These are phyloP conservation scores for Cucurbita pepo DNA, from an alignment of 306 rosid genomes.

Conservation along the genomic window DNA sequence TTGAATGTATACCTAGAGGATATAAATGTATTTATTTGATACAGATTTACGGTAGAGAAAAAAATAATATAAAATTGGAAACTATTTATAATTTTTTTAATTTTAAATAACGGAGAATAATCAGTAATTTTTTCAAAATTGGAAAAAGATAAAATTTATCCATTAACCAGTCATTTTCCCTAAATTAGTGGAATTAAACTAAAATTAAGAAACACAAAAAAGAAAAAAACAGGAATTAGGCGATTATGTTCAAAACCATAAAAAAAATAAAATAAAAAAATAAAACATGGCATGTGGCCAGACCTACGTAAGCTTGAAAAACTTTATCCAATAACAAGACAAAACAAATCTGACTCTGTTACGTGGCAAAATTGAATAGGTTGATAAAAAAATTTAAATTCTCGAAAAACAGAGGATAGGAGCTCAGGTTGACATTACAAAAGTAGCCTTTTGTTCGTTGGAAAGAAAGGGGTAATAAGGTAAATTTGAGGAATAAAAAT, in stretches of 20 bases:
- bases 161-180: not conserved
- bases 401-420: not conserved
- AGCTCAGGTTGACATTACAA: not conserved
- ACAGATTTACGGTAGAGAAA: not conserved
- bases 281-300: not conserved
- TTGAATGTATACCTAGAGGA: no score
- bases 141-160: not conserved
- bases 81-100: no score
- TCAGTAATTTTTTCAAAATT: not conserved
- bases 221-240: not conserved
- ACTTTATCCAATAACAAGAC: not conserved
- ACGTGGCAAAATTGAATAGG: not conserved
- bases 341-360: fast-evolving
- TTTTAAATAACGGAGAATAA: not conserved
- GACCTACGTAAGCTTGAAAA: not conserved
- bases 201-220: not conserved
- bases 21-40: no score
- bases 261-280: not conserved
- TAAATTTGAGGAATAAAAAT: not conserved
- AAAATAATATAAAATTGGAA: no score
- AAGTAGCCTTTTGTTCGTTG: not conserved
- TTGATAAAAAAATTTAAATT: fast-evolving
- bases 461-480: not conserved
- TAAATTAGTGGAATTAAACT: not conserved
- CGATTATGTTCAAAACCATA: not conserved